These are phyloP conservation scores for Citrullus amarus DNA, from an alignment of 306 rosid species.

Conservation along the genomic window DNA sequence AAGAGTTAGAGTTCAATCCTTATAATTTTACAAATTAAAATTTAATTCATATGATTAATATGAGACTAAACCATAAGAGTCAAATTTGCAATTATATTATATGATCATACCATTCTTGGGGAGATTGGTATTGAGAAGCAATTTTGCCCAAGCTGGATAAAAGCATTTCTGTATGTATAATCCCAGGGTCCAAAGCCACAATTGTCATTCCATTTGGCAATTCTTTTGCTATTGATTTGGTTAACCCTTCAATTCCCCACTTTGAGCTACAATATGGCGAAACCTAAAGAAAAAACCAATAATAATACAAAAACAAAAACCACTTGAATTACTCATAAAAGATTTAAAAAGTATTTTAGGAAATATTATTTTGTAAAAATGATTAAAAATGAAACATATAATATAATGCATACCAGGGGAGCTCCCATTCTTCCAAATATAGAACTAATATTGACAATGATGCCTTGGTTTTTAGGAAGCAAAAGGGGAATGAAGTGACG, in stretches of 20 bases:
- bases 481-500: conserved; percentile 71
- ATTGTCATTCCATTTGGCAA: not conserved
- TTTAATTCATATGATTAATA: no score
- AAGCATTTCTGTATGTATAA: not conserved
- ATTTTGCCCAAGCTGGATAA: not conserved
- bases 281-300: no score
- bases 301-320: no score
- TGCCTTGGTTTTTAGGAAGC: conserved; percentile 31
- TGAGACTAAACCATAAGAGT: no score
- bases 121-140: not conserved
- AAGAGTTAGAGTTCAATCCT: no score
- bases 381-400: no score
- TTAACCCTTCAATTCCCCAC: not conserved
- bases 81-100: no score
- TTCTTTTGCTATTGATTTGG: not conserved
- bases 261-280: not conserved
- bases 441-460: conserved; percentile 71
- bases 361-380: no score
- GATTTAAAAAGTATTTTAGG: no score
- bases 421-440: conserved; percentile 53
- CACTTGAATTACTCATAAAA: no score
- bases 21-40: no score
- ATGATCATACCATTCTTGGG: not conserved
- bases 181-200: not conserved
- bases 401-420: no score